Percentiles rank a stretch among this genome's conserved stretches.
Conservation (phyloP, 345 rosid species). For the Sisymbrium altissimum region DNA sequence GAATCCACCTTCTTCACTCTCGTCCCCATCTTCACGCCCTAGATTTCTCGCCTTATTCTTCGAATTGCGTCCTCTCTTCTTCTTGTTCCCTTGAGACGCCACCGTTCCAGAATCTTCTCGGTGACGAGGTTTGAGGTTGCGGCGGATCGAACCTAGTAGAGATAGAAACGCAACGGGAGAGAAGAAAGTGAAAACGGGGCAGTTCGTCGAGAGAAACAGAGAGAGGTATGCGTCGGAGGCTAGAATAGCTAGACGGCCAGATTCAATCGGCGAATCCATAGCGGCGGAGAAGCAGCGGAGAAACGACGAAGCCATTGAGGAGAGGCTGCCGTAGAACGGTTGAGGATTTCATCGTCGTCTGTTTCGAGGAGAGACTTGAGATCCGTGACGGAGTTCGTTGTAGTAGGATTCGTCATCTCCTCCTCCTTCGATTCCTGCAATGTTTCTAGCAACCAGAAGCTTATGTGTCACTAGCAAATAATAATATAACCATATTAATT, state of each 20-base stretch:
- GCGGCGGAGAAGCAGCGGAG: conserved; percentile 48
- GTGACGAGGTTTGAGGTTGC: conserved; percentile 47
- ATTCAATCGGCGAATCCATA: conserved; percentile 54
- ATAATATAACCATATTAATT: too few species aligned
- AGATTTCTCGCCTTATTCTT: conserved; percentile 6
- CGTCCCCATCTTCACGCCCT: conserved; percentile 28
- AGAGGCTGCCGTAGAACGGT: conserved; percentile 49
- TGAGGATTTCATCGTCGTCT: conserved; percentile 45
- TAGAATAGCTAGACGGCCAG: conserved; percentile 40
- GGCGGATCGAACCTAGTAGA: conserved; percentile 68
- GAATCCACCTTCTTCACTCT: conserved; percentile 35
- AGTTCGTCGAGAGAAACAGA: conserved; percentile 56
- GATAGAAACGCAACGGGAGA: conserved; percentile 70
- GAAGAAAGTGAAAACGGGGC: conserved; percentile 77
- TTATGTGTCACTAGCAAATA: too few species aligned
- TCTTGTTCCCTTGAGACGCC: conserved; percentile 27
- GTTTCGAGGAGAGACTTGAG: conserved; percentile 49
- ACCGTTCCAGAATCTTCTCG: conserved; percentile 2
- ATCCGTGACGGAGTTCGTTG: conserved; percentile 38
- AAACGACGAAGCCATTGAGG: conserved; percentile 50
- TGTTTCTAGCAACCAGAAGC: conserved; percentile 26
- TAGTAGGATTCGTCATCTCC: conserved; percentile 21
- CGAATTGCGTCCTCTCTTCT: conserved; percentile 33
- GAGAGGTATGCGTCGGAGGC: conserved; percentile 62
- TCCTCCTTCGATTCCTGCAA: conserved; percentile 29